These are phyloP conservation scores for Borovskyia barvae DNA, from an alignment of 208 protist species.

Conservation along the genomic window DNA sequence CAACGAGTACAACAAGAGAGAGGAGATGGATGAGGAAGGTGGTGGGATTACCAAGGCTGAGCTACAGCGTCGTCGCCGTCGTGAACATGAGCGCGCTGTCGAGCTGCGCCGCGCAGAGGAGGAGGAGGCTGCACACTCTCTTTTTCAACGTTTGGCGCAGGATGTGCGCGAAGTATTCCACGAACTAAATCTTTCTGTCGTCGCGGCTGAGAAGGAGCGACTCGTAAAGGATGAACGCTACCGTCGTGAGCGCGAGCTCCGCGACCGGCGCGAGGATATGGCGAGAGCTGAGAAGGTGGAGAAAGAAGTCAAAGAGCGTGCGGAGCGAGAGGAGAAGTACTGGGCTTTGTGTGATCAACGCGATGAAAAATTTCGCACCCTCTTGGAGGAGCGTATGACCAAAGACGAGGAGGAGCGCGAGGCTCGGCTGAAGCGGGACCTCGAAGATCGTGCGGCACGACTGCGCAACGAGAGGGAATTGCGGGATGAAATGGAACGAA, in stretches of 20 bases:
- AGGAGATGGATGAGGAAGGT: not conserved
- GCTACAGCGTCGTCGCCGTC: slow-evolving; percentile 57
- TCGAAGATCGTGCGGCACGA: slow-evolving; percentile 71
- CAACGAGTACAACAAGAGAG: slow-evolving; percentile 1
- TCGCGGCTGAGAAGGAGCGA: slow-evolving; percentile 89
- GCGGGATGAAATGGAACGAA: slow-evolving; percentile 57
- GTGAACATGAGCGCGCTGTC: slow-evolving; percentile 71
- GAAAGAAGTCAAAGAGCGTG: slow-evolving; percentile 67
- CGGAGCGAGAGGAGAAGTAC: slow-evolving; percentile 76
- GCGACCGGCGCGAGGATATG: slow-evolving; percentile 70
- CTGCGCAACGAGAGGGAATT: slow-evolving; percentile 64
- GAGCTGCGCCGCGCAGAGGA: slow-evolving; percentile 67
- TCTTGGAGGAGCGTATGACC: slow-evolving; percentile 45
- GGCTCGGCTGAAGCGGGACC: slow-evolving; percentile 65
- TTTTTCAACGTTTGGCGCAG: slow-evolving; percentile 87
- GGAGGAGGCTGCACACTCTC: slow-evolving; percentile 69
- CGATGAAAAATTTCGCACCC: slow-evolving; percentile 56
- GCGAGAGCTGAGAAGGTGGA: slow-evolving; percentile 56
- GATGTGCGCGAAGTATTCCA: slow-evolving; percentile 91
- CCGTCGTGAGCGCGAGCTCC: slow-evolving; percentile 75
- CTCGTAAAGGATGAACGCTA: slow-evolving; percentile 91
- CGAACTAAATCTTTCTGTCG: slow-evolving; percentile 88
- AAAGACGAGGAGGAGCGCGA: slow-evolving; percentile 86
- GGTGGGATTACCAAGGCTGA: slow-evolving; percentile 24
- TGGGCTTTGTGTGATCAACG: slow-evolving; percentile 66